These are phyloP conservation scores for Leishmania lainsoni DNA, from an alignment of 208 protist species.

Conservation along the genomic window DNA sequence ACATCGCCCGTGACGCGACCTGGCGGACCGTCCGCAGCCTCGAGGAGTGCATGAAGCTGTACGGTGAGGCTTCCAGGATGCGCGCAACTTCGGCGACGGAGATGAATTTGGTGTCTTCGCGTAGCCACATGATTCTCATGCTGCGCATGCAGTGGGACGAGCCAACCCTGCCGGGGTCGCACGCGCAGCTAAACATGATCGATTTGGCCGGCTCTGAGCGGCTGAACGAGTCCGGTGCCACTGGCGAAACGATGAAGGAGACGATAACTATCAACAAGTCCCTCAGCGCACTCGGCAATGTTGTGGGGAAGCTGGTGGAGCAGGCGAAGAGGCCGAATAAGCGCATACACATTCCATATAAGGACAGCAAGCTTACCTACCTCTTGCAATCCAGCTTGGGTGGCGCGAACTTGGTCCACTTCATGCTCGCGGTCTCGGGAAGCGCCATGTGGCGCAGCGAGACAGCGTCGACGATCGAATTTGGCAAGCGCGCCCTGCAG, in stretches of 20 bases:
- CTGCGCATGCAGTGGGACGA: constrained; percentile 91
- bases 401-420: constrained; percentile 88
- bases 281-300: constrained; percentile 93
- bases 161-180: constrained; percentile 78
- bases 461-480: constrained; percentile 90
- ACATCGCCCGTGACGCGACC: constrained; percentile 83
- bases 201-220: constrained; percentile 95
- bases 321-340: constrained; percentile 76
- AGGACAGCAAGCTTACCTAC: constrained; percentile 94
- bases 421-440: constrained; percentile 81
- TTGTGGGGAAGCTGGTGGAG: constrained; percentile 91
- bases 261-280: constrained; percentile 95
- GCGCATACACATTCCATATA: constrained; percentile 91
- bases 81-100: constrained; percentile 82
- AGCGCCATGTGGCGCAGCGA: constrained; percentile 83
- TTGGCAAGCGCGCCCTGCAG: constrained; percentile 89
- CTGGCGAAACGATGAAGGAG: constrained; percentile 89
- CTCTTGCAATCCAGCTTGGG: constrained; percentile 91
- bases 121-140: constrained; percentile 92
- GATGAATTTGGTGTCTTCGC: constrained; percentile 92
- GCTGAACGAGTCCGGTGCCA: constrained; percentile 82
- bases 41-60: constrained; percentile 85
- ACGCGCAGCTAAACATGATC: constrained; percentile 92
- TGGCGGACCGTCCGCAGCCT: constrained; percentile 67
- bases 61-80: constrained; percentile 69